Percentiles rank a stretch among this genome's conserved stretches.
These are phyloP conservation scores for Lepidium didymum DNA, from an alignment of 345 rosid genomes.

Conservation along the genomic window DNA sequence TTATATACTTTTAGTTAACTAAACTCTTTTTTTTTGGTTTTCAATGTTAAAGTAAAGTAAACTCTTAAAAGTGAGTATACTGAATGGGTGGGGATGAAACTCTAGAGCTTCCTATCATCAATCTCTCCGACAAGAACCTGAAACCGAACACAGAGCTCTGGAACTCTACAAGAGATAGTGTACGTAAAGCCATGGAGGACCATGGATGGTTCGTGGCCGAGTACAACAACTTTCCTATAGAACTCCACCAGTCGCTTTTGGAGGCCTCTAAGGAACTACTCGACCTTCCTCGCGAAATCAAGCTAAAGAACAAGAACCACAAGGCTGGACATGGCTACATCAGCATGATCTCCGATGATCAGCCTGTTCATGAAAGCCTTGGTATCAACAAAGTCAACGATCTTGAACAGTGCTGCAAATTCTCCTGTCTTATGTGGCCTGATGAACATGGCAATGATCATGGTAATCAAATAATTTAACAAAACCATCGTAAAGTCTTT, in stretches of 20 bases:
- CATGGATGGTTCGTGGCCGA: slow-evolving; percentile 48
- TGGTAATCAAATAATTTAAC: slow-evolving; percentile 15
- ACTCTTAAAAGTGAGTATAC: neutral
- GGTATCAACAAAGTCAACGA: slow-evolving; percentile 38
- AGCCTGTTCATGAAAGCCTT: slow-evolving; percentile 43
- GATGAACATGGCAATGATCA: slow-evolving; percentile 31
- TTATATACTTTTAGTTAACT: neutral
- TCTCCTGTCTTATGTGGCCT: slow-evolving; percentile 50
- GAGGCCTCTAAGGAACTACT: slow-evolving; percentile 30
- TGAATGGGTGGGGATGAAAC: slow-evolving; percentile 12
- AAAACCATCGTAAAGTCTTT: neutral
- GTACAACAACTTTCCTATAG: slow-evolving; percentile 25
- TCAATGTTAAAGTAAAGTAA: neutral
- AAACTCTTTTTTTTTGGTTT: too few species aligned
- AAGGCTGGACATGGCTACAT: slow-evolving; percentile 45
- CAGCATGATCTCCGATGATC: slow-evolving; percentile 24
- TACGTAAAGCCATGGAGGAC: slow-evolving; percentile 43
- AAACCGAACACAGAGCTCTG: slow-evolving; percentile 38
- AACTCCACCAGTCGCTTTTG: slow-evolving; percentile 27
- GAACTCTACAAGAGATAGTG: slow-evolving; percentile 30
- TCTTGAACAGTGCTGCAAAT: slow-evolving; percentile 22
- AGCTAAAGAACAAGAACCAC: slow-evolving; percentile 31
- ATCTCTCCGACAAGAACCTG: slow-evolving; percentile 32
- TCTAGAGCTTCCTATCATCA: slow-evolving; percentile 27
- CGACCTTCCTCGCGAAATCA: slow-evolving; percentile 40